These are phyloP conservation scores for Cryphonectria radicalis DNA, from an alignment of 2,329 filamentous ascomycete genomes.

Conservation along the genomic window DNA sequence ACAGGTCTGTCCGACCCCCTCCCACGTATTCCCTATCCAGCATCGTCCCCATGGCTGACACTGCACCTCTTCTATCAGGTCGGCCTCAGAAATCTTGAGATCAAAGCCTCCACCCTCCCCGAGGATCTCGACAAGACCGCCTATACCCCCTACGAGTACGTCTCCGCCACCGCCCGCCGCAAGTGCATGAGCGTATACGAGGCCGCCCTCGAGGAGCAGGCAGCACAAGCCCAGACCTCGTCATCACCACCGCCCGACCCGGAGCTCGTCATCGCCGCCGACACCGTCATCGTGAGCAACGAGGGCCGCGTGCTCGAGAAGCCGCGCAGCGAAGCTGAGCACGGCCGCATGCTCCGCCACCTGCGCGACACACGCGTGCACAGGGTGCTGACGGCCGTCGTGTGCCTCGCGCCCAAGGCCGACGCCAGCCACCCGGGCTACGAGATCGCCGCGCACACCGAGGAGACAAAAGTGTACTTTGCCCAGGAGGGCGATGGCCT, in stretches of 20 bases:
- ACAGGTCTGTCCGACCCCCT: slow-evolving; percentile 51
- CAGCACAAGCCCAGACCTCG: slow-evolving; percentile 37
- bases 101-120: slow-evolving; percentile 79
- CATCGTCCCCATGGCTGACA: slow-evolving; percentile 1
- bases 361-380: slow-evolving; percentile 79
- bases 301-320: slow-evolving; percentile 87
- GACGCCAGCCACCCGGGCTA: slow-evolving; percentile 87
- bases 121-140: slow-evolving; percentile 81
- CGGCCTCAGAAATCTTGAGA: slow-evolving; percentile 80
- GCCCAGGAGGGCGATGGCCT: slow-evolving; percentile 63
- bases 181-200: slow-evolving; percentile 79
- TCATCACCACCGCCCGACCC: slow-evolving; percentile 61
- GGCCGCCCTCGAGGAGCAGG: slow-evolving; percentile 47
- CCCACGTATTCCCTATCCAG: background rate
- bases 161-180: slow-evolving; percentile 79
- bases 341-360: slow-evolving; percentile 80
- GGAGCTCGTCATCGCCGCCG: slow-evolving; percentile 83
- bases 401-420: slow-evolving; percentile 78
- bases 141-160: slow-evolving; percentile 86
- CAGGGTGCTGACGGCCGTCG: slow-evolving; percentile 84
- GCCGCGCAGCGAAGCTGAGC: slow-evolving; percentile 78
- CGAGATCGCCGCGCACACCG: slow-evolving; percentile 76
- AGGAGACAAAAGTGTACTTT: slow-evolving; percentile 92
- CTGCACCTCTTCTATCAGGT: slow-evolving; percentile 56
- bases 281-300: slow-evolving; percentile 83